phyloP scores from a whole-genome alignment of 306 rosid species.

The Dalbergia cultrata region DNA sequence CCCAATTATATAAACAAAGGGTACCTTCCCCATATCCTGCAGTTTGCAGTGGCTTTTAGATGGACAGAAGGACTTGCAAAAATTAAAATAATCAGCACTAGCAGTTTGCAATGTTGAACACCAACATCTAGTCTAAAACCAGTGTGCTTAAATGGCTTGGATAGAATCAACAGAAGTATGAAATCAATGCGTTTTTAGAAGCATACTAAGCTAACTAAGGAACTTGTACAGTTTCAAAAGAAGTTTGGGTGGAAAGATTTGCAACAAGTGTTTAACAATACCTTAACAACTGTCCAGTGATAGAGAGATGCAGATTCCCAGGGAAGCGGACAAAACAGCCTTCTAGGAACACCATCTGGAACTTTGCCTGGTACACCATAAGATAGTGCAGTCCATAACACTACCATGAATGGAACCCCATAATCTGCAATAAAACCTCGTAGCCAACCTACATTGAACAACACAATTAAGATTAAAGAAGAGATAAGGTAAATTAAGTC shows the following conservation, averaged over 20 bases:
- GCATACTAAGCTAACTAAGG: neutral
- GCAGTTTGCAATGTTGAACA: slow-evolving; percentile 24
- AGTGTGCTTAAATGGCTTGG: neutral
- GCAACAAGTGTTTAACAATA: slow-evolving; percentile 34
- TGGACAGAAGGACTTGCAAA: slow-evolving; percentile 3
- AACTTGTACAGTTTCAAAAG: too few relatives aligned
- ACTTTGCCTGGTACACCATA: slow-evolving; percentile 62
- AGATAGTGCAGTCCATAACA: slow-evolving; percentile 81
- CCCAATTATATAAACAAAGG: slow-evolving; percentile 63
- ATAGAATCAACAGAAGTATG: neutral
- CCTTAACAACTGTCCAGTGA: slow-evolving; percentile 88
- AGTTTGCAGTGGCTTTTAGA: slow-evolving; percentile 43
- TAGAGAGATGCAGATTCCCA: slow-evolving; percentile 78
- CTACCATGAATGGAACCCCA: slow-evolving; percentile 87
- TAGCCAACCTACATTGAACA: slow-evolving; percentile 64
- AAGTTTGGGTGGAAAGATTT: neutral
- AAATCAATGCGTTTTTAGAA: neutral
- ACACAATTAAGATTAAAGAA: slow-evolving; percentile 34
- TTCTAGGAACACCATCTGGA: slow-evolving; percentile 80
- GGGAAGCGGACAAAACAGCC: slow-evolving; percentile 77
- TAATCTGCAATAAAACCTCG: slow-evolving; percentile 84
- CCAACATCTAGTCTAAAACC: neutral
- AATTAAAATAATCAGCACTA: slow-evolving; percentile 21
- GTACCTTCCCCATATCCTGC: slow-evolving; percentile 88
- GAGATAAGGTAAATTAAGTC: slow-evolving; percentile 36